Conservation (phyloP, 495 filamentous ascomycete genomes). For the Podospora tetraspora region DNA sequence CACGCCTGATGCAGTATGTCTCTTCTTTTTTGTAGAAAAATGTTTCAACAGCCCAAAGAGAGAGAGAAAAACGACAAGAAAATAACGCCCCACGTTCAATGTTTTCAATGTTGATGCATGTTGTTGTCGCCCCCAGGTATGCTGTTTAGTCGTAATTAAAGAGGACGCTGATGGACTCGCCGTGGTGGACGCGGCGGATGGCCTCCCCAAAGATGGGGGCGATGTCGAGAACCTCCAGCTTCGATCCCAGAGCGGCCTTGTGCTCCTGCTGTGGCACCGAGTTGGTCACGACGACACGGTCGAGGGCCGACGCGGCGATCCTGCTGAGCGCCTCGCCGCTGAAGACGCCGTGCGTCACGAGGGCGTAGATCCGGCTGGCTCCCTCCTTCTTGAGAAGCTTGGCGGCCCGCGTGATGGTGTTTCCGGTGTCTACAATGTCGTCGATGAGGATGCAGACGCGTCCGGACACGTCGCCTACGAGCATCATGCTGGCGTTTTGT, state of each 20-base stretch:
- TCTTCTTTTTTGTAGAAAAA: constrained; percentile 24
- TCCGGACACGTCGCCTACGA: constrained; percentile 80
- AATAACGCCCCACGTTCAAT: constrained; percentile 20
- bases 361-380: constrained; percentile 77
- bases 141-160: constrained; percentile 76
- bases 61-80: constrained; percentile 1
- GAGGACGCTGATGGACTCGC: constrained; percentile 94
- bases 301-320: constrained; percentile 84
- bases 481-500: constrained; percentile 97
- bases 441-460: constrained; percentile 87
- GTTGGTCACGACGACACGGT: constrained; percentile 91
- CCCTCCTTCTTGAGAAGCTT: constrained; percentile 94
- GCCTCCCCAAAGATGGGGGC: constrained; percentile 94
- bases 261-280: constrained; percentile 87
- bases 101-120: constrained; percentile 14
- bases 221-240: constrained; percentile 89
- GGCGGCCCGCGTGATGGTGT: constrained; percentile 95
- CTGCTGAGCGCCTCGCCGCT: constrained; percentile 91
- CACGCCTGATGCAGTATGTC: constrained; percentile 28
- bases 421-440: constrained; percentile 91
- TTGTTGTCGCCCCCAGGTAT: constrained; percentile 15
- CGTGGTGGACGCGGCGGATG: constrained; percentile 93
- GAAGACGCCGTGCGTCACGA: constrained; percentile 91
- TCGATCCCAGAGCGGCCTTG: constrained; percentile 59
- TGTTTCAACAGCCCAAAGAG: constrained; percentile 5